Evolutionary conservation across 2,329 filamentous ascomycete genomes (phyloP).

Genomic region (Leptographium radiaticola): DNA sequence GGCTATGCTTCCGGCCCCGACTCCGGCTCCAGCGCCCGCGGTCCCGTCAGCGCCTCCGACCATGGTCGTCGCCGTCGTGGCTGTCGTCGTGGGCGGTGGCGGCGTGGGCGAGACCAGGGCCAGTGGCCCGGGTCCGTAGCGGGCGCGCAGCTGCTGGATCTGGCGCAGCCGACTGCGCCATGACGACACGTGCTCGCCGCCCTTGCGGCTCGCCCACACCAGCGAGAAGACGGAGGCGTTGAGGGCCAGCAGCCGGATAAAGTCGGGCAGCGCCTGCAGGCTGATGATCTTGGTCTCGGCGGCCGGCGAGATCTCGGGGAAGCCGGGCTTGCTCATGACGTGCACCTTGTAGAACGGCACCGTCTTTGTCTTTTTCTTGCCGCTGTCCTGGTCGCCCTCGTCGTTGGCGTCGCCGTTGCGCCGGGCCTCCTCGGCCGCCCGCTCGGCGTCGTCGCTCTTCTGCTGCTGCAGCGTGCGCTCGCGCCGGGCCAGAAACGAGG

Average conservation of each 20-base stretch:
- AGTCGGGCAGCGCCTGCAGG: constrained; percentile 65
- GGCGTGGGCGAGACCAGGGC: constrained; percentile 16
- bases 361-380: not conserved
- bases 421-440: not conserved
- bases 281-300: constrained; percentile 83
- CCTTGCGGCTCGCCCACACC: constrained; percentile 71
- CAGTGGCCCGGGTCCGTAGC: constrained; percentile 34
- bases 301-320: constrained; percentile 84
- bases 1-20: constrained; percentile 2
- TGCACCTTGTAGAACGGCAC: constrained; percentile 72
- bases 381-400: not conserved
- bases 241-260: constrained; percentile 77
- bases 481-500: constrained; percentile 58
- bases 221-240: constrained; percentile 89
- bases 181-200: constrained; percentile 72
- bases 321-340: constrained; percentile 75
- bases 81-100: constrained; percentile 12
- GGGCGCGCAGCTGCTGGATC: constrained; percentile 70
- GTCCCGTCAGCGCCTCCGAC: constrained; percentile 10
- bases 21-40: constrained; percentile 2
- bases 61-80: constrained; percentile 2
- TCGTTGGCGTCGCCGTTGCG: not conserved
- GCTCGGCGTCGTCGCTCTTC: constrained; percentile 10
- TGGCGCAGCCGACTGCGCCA: constrained; percentile 81
- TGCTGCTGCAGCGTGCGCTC: constrained; percentile 20